Percentiles rank a stretch among this genome's conserved stretches.
phyloP scores from a whole-genome alignment of 345 rosid genomes.

The Carallia pectinifolia region DNA sequence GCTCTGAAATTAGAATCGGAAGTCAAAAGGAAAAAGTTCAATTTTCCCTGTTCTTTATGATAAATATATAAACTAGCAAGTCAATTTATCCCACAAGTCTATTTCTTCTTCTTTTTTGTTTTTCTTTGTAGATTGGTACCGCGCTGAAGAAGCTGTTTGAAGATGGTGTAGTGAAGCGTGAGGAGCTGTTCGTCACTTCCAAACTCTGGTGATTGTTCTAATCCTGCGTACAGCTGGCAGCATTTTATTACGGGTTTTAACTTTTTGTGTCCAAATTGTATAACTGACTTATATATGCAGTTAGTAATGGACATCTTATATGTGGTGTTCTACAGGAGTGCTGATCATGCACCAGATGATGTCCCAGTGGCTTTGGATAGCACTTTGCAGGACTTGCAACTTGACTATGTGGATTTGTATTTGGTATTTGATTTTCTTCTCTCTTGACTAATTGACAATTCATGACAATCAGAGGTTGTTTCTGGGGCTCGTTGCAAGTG shows the following conservation, averaged over 20 bases:
- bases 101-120: too few species aligned
- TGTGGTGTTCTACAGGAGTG: constrained; percentile 36
- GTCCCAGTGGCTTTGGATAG: constrained; percentile 52
- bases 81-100: not conserved
- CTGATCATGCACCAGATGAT: constrained; percentile 66
- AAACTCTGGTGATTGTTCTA: constrained; percentile 37
- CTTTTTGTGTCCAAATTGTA: too few species aligned
- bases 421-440: too few species aligned
- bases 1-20: too few species aligned
- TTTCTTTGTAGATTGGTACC: constrained; percentile 32
- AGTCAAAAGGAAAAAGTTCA: too few species aligned
- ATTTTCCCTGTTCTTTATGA: too few species aligned
- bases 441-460: too few species aligned
- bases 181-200: constrained; percentile 42
- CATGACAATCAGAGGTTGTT: too few species aligned
- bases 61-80: too few species aligned
- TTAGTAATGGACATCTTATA: not conserved
- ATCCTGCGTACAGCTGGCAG: too few species aligned
- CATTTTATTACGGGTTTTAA: too few species aligned
- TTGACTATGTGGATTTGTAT: constrained; percentile 53
- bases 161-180: constrained; percentile 42
- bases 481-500: too few species aligned
- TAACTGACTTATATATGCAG: constrained; percentile 8
- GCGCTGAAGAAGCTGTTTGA: constrained; percentile 39
- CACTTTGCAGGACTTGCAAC: constrained; percentile 62